Percentiles rank a stretch among this genome's conserved stretches.
phyloP scores from a whole-genome alignment of 1,139 yeast genomes.

The Blastobotrys arbuscula region DNA sequence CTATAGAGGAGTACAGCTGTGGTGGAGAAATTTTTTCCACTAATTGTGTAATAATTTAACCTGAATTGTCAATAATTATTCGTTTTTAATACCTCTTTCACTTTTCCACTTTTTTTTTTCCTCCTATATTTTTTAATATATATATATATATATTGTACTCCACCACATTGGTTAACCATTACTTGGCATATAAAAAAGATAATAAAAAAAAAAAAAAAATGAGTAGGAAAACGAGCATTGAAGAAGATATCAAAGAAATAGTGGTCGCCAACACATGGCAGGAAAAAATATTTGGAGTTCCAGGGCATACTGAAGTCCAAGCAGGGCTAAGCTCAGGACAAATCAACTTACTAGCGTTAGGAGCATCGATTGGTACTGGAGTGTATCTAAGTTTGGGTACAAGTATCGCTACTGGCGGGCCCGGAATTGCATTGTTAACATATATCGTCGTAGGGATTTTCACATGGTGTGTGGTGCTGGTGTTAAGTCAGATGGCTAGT shows the following conservation, averaged over 20 bases:
- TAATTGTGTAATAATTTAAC: too few relatives aligned
- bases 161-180: too few relatives aligned
- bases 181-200: too few relatives aligned
- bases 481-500: conserved; percentile 71
- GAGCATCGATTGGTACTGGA: conserved; percentile 50
- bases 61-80: too few relatives aligned
- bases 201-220: background rate
- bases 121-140: too few relatives aligned
- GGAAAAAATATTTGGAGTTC: conserved; percentile 3
- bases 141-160: too few relatives aligned
- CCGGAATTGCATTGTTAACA: conserved; percentile 59
- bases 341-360: conserved; percentile 46
- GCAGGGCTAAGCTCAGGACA: conserved; percentile 41
- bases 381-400: conserved; percentile 58
- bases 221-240: background rate
- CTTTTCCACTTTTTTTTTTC: too few relatives aligned
- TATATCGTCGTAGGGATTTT: conserved; percentile 59
- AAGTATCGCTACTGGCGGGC: conserved; percentile 67
- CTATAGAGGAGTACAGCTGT: too few relatives aligned
- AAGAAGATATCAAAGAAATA: conserved; percentile 4
- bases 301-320: background rate
- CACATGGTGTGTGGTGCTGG: conserved; percentile 63
- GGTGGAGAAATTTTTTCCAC: too few relatives aligned
- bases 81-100: too few relatives aligned
- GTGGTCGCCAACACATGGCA: background rate